phyloP scores from a whole-genome alignment of 352 stramenopile species.

The Phytophthora cryptogea region DNA sequence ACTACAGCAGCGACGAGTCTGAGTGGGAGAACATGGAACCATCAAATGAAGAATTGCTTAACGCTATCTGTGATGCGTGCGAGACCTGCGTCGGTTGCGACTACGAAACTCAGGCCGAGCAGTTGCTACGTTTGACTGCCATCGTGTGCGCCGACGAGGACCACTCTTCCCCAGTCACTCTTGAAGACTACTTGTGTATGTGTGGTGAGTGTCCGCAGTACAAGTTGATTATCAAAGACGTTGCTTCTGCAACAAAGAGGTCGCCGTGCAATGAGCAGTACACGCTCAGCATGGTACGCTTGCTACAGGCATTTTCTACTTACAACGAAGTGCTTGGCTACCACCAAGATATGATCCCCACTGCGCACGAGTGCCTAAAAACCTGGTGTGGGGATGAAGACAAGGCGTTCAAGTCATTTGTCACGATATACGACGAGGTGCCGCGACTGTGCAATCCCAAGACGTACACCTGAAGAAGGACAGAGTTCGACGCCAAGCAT shows the following conservation, averaged over 20 bases:
- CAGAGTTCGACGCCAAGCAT: neutral
- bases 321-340: conserved; percentile 76
- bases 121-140: conserved; percentile 26
- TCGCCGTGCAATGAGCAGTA: conserved; percentile 28
- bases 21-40: conserved; percentile 29
- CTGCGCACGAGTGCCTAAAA: conserved; percentile 55
- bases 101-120: conserved; percentile 41
- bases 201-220: conserved; percentile 71
- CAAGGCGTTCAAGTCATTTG: conserved; percentile 64
- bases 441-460: conserved; percentile 37
- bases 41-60: conserved; percentile 12
- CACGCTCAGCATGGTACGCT: conserved; percentile 44
- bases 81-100: conserved; percentile 35
- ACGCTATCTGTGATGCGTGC: conserved; percentile 11
- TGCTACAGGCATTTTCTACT: conserved; percentile 73
- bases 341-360: conserved; percentile 52
- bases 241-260: conserved; percentile 35
- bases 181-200: conserved; percentile 67
- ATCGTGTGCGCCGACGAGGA: conserved; percentile 8
- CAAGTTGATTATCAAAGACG: conserved; percentile 52
- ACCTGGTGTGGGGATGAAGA: conserved; percentile 69
- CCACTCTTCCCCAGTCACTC: conserved; percentile 28
- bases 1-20: conserved; percentile 28
- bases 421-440: conserved; percentile 62
- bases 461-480: conserved; percentile 11